Conservation (phyloP, 306 rosid genomes). For the Abrus pulchellus region DNA sequence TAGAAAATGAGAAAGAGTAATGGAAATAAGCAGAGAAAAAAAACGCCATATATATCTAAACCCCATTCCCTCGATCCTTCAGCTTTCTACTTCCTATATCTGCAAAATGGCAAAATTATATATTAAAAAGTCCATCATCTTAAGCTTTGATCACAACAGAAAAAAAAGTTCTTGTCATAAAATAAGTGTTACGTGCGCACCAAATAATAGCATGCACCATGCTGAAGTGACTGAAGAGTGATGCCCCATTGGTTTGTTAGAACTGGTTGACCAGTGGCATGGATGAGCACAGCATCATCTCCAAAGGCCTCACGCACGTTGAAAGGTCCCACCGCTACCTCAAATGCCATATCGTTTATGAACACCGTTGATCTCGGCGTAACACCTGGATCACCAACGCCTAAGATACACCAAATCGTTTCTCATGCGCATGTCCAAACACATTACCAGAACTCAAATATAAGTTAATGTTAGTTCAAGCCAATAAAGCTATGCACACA, state of each 20-base stretch:
- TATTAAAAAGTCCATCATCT: no score
- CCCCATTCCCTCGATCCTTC: slow-evolving; percentile 23
- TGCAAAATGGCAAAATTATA: slow-evolving; percentile 48
- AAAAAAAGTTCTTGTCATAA: not conserved
- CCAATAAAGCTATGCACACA: slow-evolving; percentile 84
- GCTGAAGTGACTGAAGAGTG: slow-evolving; percentile 85
- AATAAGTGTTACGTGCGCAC: slow-evolving; percentile 48
- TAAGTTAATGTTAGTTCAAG: not conserved
- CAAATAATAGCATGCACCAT: slow-evolving; percentile 82
- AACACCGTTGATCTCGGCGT: slow-evolving; percentile 73
- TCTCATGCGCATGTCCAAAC: slow-evolving; percentile 27
- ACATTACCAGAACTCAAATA: slow-evolving; percentile 1
- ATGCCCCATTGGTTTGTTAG: slow-evolving; percentile 90
- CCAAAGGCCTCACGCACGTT: slow-evolving; percentile 92
- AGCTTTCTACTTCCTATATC: slow-evolving; percentile 60
- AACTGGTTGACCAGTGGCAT: slow-evolving; percentile 85
- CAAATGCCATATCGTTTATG: slow-evolving; percentile 89
- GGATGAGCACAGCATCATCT: slow-evolving; percentile 75
- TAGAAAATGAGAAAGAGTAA: not conserved
- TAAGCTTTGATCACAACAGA: not conserved
- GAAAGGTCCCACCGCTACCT: slow-evolving; percentile 77
- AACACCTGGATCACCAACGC: slow-evolving; percentile 55
- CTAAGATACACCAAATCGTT: slow-evolving; percentile 52
- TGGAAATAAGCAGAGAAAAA: slow-evolving; percentile 23
- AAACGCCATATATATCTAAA: slow-evolving; percentile 38